Base-by-base conservation (phyloP, 805 yeast species). In the Yamadazyma phyllophila region DNA sequence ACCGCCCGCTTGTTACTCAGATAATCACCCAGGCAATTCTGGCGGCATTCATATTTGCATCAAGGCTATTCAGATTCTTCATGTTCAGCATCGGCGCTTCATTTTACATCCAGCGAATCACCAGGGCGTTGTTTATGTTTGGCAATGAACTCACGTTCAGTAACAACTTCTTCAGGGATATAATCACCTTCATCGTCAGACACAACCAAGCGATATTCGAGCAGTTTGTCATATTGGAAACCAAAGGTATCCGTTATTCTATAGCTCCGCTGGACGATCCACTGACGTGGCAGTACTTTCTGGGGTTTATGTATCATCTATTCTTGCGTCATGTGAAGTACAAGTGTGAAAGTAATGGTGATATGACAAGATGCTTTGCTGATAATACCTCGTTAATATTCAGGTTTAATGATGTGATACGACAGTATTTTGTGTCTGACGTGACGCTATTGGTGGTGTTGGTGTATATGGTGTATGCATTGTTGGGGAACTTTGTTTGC, bases 71-170 rank as follows among this genome's bases (percentile, higher is more conserved):
- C 17, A 15, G 60, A 34, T 40, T 57, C 30, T 27, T 42, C 12
- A 34, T 53, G 36, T 62, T 61, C 40, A 13, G 52, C 2, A 29
- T 55, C 17, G 57, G 56, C 6, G 41, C 52, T 12, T 39, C 50
- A 1, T 46, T 47, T 31, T 58, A 58, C 43, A 45, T 60, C 24
- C 59, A 56, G 24, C 44, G 53, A n/a, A 39, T 59, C 8, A 33
- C 58, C 26, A 46, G 46, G 39, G 35, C 52, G 16, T 48, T 66
- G 15, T 53, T 60, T 35, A 47, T 55, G 30, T 60, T 56, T 37
- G 62, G 66, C 20, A 60, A 63, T 44, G 49, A 60, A 35, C 53
- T 60, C 13, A 63, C 71, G 2, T 66, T 57, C 42, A 58, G 68
- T n/a, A 51, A 53, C 14, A 61, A 58, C 37, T 61, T 60, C 36